Base-by-base conservation (phyloP, 2,329 filamentous ascomycete species). In the Reticulascus tulasneorum region DNA sequence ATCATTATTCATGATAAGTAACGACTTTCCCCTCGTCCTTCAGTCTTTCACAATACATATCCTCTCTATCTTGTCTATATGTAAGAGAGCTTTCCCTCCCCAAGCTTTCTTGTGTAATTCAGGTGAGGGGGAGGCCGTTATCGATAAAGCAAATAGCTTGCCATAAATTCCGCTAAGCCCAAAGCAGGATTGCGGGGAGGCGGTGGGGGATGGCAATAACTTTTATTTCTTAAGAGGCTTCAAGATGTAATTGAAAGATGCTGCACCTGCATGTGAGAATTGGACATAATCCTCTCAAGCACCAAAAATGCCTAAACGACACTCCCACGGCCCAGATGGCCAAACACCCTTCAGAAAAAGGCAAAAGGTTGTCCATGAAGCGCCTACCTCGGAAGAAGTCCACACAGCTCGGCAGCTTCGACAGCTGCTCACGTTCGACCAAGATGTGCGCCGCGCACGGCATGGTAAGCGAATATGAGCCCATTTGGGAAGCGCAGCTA, bases 361-460 rank as follows among this genome's bases (percentile, higher is more conserved):
- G 44, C 69, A 71, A 42, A 77, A 75, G 53, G 60, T 73, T n/a
- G 62, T 69, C 6, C 72, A 78, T 45, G 71, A 79, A 39, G 58
- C 69, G 2, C 73, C 77, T 11, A 73, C 76, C 3, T 73, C 71
- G 9, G 79, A 83, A 46, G 75, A 82, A 23, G 69, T 86, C 29
- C 63, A 69, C 31, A 78, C 78, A 23, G 72, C 74, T 45, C 71
- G 77, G 34, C 84, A 93, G 53, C 68, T 93, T 41, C 75, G 75
- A 51, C 71, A 79, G 42, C 68, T 88, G 28, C 70, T 93, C 25
- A 62, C 70, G 37, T 89, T 89, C 53, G 73, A 84, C 47, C 84
- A 88, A 60, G 81, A 88, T 57, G 62, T 79, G 56, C 65, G 69
- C 52, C 69, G 77, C 60, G 71, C 82, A 51, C 76, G 83, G 56